These are phyloP conservation scores for Eucalyptus rudis DNA, from an alignment of 345 rosid species.

Conservation along the genomic window DNA sequence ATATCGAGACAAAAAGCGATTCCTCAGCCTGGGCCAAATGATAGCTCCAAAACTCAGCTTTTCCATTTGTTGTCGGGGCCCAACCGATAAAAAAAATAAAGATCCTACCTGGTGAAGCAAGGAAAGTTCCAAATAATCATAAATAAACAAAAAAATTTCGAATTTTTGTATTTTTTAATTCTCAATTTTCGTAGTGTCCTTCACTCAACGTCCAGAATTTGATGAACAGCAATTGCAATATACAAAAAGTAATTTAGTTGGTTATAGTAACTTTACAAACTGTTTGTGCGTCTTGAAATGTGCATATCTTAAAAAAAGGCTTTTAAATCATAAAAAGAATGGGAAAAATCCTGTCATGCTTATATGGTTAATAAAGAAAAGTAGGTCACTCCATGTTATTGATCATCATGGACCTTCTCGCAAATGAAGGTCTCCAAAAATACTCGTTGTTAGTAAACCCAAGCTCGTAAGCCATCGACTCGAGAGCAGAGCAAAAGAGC, in stretches of 20 bases:
- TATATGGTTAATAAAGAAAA: background rate
- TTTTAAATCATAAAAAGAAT: no score
- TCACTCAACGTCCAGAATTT: background rate
- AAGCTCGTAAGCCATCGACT: background rate
- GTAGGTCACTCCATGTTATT: background rate
- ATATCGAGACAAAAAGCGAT: background rate
- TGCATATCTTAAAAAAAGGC: background rate
- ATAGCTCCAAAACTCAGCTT: background rate
- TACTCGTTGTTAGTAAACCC: rapidly evolving
- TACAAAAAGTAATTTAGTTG: background rate
- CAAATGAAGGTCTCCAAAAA: background rate
- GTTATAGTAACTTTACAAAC: background rate
- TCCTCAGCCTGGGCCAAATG: background rate
- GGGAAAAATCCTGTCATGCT: rapidly evolving
- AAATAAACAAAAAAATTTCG: rapidly evolving
- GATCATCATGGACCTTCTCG: background rate
- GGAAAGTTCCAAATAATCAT: background rate
- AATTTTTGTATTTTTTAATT: background rate
- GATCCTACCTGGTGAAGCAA: background rate
- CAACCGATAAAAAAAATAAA: background rate
- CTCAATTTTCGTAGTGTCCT: background rate
- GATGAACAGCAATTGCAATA: background rate
- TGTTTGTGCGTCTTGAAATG: background rate
- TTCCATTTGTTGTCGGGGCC: background rate
- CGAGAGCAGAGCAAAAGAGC: background rate